Percentiles rank a stretch among this genome's conserved stretches.
Evolutionary conservation across 2,329 filamentous ascomycete genomes (phyloP).

Genomic region (Cladobotryum mycophilum): DNA sequence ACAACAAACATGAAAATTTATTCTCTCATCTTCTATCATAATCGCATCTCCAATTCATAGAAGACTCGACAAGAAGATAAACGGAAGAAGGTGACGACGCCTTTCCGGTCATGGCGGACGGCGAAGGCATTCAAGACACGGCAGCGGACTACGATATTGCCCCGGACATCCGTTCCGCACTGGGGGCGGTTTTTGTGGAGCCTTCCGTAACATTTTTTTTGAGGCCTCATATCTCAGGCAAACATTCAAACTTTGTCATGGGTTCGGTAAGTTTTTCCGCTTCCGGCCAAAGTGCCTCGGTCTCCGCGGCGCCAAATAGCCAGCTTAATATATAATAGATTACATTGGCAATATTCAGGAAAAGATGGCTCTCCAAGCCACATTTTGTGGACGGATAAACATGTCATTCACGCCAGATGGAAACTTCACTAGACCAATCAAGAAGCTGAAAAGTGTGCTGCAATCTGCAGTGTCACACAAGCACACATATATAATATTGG

Average conservation of each 20-base stretch:
- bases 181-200: not conserved
- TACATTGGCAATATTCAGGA: not conserved
- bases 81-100: not conserved
- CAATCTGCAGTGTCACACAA: not conserved
- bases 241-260: no score
- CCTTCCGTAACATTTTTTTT: not conserved
- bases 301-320: no score
- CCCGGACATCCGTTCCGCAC: conserved; percentile 23
- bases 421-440: no score
- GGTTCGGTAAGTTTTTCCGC: no score
- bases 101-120: not conserved
- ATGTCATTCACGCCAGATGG: no score
- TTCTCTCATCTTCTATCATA: no score
- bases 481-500: not conserved
- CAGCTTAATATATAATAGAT: not conserved
- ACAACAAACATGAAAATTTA: not conserved
- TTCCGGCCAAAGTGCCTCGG: no score
- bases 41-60: no score
- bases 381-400: no score
- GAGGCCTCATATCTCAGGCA: no score
- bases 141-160: conserved; percentile 16
- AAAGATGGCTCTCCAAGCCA: not conserved
- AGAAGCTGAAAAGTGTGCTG: not conserved
- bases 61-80: no score
- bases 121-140: conserved; percentile 1